A percentile compares a stretch with the other conserved stretches of the same genome.
These are phyloP conservation scores for Pythium phragmiticola DNA, from an alignment of 352 stramenopile genomes.

Conservation along the genomic window DNA sequence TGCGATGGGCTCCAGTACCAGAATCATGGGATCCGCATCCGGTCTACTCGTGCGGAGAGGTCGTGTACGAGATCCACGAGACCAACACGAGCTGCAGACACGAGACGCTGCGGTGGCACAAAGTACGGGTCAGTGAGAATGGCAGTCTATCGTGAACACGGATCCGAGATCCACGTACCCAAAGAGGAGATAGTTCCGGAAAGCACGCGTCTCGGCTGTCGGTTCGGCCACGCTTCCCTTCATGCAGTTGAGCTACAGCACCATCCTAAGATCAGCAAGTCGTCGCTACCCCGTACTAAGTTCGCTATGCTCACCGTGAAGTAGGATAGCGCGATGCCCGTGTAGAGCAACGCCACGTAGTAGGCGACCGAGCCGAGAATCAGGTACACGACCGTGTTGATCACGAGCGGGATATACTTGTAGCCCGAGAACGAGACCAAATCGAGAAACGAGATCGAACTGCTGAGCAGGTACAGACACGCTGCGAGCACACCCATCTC, in stretches of 20 bases:
- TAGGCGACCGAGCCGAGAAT: constrained; percentile 85
- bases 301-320: constrained; percentile 85
- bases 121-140: neutral
- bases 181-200: constrained; percentile 87
- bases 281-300: neutral
- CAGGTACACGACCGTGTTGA: constrained; percentile 92
- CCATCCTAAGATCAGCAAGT: neutral
- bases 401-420: constrained; percentile 98
- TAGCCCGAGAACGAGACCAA: constrained; percentile 97
- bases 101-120: constrained; percentile 45
- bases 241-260: constrained; percentile 80
- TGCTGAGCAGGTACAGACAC: constrained; percentile 94
- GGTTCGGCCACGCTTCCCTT: constrained; percentile 81
- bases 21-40: neutral
- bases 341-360: constrained; percentile 94
- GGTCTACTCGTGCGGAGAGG: constrained; percentile 52
- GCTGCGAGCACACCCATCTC: constrained; percentile 93
- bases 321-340: constrained; percentile 89
- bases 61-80: constrained; percentile 87
- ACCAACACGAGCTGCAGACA: constrained; percentile 81
- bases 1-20: neutral
- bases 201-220: constrained; percentile 66
- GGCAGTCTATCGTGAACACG: neutral
- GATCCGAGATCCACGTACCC: constrained; percentile 39
- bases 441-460: constrained; percentile 93